phyloP scores from a whole-genome alignment of 192 early-diverging fungal genomes.

The Linnemannia schmuckeri region DNA sequence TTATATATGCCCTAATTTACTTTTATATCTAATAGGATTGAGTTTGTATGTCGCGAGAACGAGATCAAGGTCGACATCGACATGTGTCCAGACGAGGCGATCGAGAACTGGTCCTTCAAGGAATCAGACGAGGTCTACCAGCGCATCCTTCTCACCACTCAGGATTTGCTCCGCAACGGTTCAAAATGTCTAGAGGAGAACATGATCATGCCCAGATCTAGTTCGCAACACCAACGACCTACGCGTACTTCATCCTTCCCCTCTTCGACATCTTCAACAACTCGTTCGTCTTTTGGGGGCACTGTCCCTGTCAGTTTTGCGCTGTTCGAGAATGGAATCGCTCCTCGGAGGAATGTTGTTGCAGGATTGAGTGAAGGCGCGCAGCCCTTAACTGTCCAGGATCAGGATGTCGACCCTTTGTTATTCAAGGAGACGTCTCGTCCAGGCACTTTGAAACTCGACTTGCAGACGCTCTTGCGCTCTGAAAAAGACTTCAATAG shows the following conservation, averaged over 20 bases:
- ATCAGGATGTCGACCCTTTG: constrained; percentile 11
- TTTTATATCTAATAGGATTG: constrained; percentile 21
- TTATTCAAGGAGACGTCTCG: constrained; percentile 41
- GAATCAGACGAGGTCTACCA: constrained; percentile 51
- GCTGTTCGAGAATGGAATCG: background rate
- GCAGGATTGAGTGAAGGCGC: constrained; percentile 11
- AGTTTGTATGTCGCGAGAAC: constrained; percentile 49
- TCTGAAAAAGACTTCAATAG: constrained; percentile 31
- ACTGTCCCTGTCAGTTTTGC: background rate
- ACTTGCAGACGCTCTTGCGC: constrained; percentile 22
- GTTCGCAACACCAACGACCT: background rate
- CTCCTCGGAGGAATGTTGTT: constrained; percentile 2
- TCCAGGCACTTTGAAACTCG: constrained; percentile 26
- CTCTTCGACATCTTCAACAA: constrained; percentile 5
- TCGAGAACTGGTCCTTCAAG: constrained; percentile 52
- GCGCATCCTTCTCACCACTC: constrained; percentile 33
- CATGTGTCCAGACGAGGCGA: constrained; percentile 39
- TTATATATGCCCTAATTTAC: no score
- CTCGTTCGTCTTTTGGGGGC: background rate
- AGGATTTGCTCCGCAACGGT: constrained; percentile 43
- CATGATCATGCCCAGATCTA: constrained; percentile 7
- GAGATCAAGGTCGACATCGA: constrained; percentile 50
- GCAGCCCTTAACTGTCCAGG: constrained; percentile 14
- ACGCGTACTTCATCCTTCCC: constrained; percentile 5
- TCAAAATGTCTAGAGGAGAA: constrained; percentile 31